Evolutionary conservation across 148 eudicot genomes (phyloP).

Genomic region (Dianthus caryophyllus): DNA sequence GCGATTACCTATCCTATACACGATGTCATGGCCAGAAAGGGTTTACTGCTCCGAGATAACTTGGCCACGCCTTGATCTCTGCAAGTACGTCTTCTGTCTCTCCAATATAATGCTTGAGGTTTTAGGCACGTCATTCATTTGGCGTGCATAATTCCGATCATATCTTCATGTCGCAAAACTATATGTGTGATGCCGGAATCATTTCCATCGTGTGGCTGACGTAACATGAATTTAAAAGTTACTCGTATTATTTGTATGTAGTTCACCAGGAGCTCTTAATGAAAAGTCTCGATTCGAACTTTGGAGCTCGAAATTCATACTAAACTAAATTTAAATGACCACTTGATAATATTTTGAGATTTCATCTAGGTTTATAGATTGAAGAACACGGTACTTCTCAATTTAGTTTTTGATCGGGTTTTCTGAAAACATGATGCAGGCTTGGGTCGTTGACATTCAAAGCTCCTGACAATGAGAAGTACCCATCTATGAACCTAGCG

Average conservation of each 20-base stretch:
- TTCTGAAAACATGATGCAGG: constrained; percentile 43
- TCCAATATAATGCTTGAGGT: neutral
- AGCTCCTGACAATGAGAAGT: constrained; percentile 88
- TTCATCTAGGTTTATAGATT: too few relatives aligned
- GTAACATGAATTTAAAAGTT: too few relatives aligned
- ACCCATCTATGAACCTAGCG: constrained; percentile 94
- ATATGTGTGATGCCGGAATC: too few relatives aligned
- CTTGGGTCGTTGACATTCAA: constrained; percentile 85
- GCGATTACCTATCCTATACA: constrained; percentile 92
- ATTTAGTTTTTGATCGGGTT: neutral
- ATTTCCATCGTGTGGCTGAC: too few relatives aligned
- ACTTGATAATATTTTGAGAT: too few relatives aligned
- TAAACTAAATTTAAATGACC: too few relatives aligned
- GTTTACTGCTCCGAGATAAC: constrained; percentile 87
- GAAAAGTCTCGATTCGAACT: too few relatives aligned
- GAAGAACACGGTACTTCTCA: neutral
- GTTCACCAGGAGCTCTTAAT: too few relatives aligned
- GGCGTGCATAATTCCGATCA: neutral
- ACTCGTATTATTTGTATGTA: too few relatives aligned
- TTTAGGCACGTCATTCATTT: neutral
- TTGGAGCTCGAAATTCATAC: too few relatives aligned
- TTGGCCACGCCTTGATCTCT: constrained; percentile 99
- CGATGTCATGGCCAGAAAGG: constrained; percentile 98
- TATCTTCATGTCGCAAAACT: too few relatives aligned
- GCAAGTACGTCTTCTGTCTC: constrained; percentile 59